Conservation (phyloP, 2,329 filamentous ascomycete genomes). For the Paecilomyces niveus region DNA sequence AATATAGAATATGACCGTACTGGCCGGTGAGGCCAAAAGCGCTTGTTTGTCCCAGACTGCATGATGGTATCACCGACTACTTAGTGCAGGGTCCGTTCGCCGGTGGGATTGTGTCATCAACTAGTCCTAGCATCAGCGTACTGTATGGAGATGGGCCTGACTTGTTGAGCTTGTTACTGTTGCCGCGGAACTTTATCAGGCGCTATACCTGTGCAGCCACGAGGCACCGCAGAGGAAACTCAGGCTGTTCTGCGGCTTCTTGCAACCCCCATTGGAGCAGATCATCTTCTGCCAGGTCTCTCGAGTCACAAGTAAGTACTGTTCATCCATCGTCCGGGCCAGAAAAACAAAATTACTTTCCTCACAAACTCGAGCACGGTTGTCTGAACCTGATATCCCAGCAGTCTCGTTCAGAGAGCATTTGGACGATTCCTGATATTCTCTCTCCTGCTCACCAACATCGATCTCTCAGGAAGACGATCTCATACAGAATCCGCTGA, state of each 20-base stretch:
- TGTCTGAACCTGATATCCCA: background rate
- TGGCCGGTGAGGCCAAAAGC: background rate
- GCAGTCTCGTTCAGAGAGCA: background rate
- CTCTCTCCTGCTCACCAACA: background rate
- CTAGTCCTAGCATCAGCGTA: background rate
- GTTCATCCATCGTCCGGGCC: background rate
- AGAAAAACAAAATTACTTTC: background rate
- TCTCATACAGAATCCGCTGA: background rate
- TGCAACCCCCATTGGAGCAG: background rate
- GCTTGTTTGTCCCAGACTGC: background rate
- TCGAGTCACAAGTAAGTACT: background rate
- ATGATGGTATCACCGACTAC: background rate
- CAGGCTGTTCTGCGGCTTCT: background rate
- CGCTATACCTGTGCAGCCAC: background rate
- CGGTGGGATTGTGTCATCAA: background rate
- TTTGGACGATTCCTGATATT: background rate
- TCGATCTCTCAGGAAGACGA: background rate
- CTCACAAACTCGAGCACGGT: background rate
- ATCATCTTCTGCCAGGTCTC: background rate
- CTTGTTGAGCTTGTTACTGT: background rate
- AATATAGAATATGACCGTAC: background rate
- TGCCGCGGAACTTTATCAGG: background rate
- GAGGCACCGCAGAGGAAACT: background rate
- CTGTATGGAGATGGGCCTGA: background rate
- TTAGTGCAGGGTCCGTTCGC: background rate